Base-by-base conservation (phyloP, 768 basidiomycete genomes). In the Chiua virens region DNA sequence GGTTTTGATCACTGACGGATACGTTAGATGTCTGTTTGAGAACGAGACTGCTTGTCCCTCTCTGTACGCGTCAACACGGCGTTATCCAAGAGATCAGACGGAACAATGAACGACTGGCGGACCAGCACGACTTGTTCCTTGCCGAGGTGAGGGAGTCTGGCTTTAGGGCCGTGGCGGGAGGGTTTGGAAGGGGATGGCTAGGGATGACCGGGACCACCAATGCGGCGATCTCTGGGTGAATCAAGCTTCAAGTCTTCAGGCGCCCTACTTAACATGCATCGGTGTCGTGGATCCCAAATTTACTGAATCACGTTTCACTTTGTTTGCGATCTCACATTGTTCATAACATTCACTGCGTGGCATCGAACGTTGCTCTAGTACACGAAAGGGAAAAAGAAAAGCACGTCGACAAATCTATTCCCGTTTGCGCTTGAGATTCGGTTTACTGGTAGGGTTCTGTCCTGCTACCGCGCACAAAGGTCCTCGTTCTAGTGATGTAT, bases 81-180 rank as follows among this genome's bases (percentile, higher is more conserved):
- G 81, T 97, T 35, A 87, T 98, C 41, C 85, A 90, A 27, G 95
- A 98, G 66, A 90, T 99, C 45, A 76, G 90, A 54, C 76, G 82
- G 54, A 91, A 90, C 62, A 98, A 98, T 55, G 90, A 89, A 57
- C 77, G 82, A 52, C 71, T 95, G 50, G 89, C 86, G 11, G 85
- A 89, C 61, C 86, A 92, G 55, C 89, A 92, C 58, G 88, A 90
- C n/a, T 61, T 89, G 14, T 92, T 92, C 73, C 67, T 90, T 28
- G 77, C 82, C 4, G 87, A 92, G 56, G 89, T 91, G 32, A 80
- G 81, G 62, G 82, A 81, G 46, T 68, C 72, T 44, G 89, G 89
- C 2, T 91, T 91, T 60, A 75, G 77, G 53, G 84, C 85, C 13
- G 76, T 92, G 21, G 87, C 89, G 7, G 68, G 76, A 18, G 89